A percentile compares a stretch with the other conserved stretches of the same genome.
phyloP scores from a whole-genome alignment of 2,329 filamentous ascomycete species.

The Aaosphaeria pasadenensis region DNA sequence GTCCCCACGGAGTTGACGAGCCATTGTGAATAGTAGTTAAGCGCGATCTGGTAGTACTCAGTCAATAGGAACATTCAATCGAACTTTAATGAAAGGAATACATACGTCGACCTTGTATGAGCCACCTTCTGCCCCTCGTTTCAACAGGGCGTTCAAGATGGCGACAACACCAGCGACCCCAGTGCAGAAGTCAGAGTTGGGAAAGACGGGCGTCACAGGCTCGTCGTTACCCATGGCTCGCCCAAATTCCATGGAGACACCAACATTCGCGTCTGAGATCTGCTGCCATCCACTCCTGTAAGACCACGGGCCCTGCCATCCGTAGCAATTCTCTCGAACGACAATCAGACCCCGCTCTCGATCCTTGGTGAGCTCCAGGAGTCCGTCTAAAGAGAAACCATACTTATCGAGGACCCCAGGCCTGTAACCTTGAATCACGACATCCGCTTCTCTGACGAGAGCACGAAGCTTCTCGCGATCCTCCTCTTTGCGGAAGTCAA shows the following conservation, averaged over 20 bases:
- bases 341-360: conserved; percentile 46
- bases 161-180: conserved; percentile 41
- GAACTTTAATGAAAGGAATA: background rate
- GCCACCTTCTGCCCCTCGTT: conserved; percentile 39
- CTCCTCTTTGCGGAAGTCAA: conserved; percentile 42
- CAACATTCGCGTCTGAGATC: conserved; percentile 47
- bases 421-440: conserved; percentile 51
- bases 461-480: conserved; percentile 39
- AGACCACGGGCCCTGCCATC: conserved; percentile 49
- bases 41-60: conserved; percentile 17
- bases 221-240: conserved; percentile 47
- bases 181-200: conserved; percentile 47
- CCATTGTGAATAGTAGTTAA: conserved; percentile 40
- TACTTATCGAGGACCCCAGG: conserved; percentile 48
- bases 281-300: conserved; percentile 53
- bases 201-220: conserved; percentile 44
- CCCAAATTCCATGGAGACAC: conserved; percentile 48
- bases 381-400: conserved; percentile 42
- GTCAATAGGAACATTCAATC: background rate
- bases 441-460: conserved; percentile 49
- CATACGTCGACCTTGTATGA: conserved; percentile 43
- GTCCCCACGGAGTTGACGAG: conserved; percentile 29
- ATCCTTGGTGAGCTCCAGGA: conserved; percentile 42
- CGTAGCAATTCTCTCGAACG: conserved; percentile 54
- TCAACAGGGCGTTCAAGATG: conserved; percentile 43